Percentiles rank a stretch among this genome's conserved stretches.
Evolutionary conservation across 2,329 filamentous ascomycete genomes (phyloP).

Genomic region (Ophiocordyceps camponoti-floridani): DNA sequence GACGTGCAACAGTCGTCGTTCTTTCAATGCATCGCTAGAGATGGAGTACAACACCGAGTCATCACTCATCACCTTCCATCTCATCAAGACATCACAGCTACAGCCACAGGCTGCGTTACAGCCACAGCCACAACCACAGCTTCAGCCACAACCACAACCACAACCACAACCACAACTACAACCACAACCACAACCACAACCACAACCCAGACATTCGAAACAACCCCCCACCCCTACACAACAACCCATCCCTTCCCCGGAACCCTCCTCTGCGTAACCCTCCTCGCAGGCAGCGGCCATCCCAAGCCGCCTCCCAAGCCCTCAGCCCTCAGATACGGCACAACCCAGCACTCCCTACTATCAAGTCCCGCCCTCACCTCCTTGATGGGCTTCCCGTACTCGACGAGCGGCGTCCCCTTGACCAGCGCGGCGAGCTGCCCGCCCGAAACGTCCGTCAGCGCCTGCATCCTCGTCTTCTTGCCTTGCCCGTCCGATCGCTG

Average conservation of each 20-base stretch:
- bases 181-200: too few species aligned
- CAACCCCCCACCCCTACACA: conserved; percentile 21
- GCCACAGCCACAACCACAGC: too few species aligned
- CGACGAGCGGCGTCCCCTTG: conserved; percentile 67
- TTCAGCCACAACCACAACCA: too few species aligned
- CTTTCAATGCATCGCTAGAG: too few species aligned
- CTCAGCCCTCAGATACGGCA: conserved; percentile 58
- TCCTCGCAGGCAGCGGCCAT: conserved; percentile 75
- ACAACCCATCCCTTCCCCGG: conserved; percentile 58
- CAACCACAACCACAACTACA: too few species aligned
- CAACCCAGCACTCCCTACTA: conserved; percentile 62
- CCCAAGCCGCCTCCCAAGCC: conserved; percentile 42
- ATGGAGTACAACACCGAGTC: too few species aligned
- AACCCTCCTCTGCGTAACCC: conserved; percentile 64
- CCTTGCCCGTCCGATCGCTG: conserved; percentile 44
- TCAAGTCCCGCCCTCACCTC: conserved; percentile 37
- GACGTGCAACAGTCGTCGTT: too few species aligned
- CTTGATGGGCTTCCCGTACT: conserved; percentile 81
- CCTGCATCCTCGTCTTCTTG: conserved; percentile 72
- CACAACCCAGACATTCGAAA: too few species aligned
- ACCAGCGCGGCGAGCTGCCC: conserved; percentile 62
- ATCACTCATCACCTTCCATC: too few species aligned
- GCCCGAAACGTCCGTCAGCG: conserved; percentile 62
- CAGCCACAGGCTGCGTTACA: too few species aligned
- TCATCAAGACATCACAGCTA: too few species aligned